A percentile compares a stretch with the other conserved stretches of the same genome.
phyloP scores from a whole-genome alignment of 1,284 basidiomycete species.

The Cutaneotrichosporon cavernicola region DNA sequence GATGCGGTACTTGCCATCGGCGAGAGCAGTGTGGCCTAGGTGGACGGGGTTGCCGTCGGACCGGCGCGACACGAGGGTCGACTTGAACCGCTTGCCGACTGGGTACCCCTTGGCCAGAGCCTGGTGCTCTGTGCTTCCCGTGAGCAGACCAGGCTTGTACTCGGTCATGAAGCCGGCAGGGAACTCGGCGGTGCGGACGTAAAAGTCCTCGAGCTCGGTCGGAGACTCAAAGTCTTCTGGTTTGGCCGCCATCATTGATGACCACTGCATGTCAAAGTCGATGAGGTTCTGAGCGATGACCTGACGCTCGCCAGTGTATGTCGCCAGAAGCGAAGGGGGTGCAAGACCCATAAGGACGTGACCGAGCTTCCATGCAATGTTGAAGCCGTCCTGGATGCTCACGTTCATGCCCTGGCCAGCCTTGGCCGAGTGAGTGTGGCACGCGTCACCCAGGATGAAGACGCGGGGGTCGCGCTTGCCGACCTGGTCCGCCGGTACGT shows the following conservation, averaged over 20 bases:
- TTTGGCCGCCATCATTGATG: slow-evolving; percentile 63
- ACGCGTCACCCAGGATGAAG: slow-evolving; percentile 43
- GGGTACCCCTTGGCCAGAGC: slow-evolving; percentile 12
- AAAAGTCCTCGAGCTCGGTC: slow-evolving; percentile 32
- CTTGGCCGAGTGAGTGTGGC: slow-evolving; percentile 43
- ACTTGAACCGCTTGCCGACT: slow-evolving; percentile 25
- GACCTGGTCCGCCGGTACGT: slow-evolving; percentile 16
- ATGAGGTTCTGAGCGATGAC: slow-evolving; percentile 64
- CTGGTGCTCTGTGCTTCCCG: slow-evolving; percentile 11
- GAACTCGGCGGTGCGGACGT: slow-evolving; percentile 52
- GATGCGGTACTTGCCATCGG: slow-evolving; percentile 19
- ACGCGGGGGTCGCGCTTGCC: slow-evolving; percentile 22
- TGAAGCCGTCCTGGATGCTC: slow-evolving; percentile 37
- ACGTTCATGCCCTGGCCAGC: slow-evolving; percentile 48
- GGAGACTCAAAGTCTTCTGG: slow-evolving; percentile 13
- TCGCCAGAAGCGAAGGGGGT: slow-evolving; percentile 64
- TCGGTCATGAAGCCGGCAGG: slow-evolving; percentile 20
- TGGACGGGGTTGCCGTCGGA: slow-evolving; percentile 14
- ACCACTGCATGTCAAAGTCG: slow-evolving; percentile 71
- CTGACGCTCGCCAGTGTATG: slow-evolving; percentile 46
- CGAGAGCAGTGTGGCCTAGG: slow-evolving; percentile 16
- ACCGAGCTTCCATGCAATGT: slow-evolving; percentile 58
- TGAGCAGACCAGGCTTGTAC: slow-evolving; percentile 12
- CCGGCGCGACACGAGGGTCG: slow-evolving; percentile 49
- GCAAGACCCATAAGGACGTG: slow-evolving; percentile 62